Evolutionary conservation across 2,329 filamentous ascomycete genomes (phyloP), one percentile per base, ranked within the genome.

Genomic region (Phyllosticta capitalensis): DNA sequence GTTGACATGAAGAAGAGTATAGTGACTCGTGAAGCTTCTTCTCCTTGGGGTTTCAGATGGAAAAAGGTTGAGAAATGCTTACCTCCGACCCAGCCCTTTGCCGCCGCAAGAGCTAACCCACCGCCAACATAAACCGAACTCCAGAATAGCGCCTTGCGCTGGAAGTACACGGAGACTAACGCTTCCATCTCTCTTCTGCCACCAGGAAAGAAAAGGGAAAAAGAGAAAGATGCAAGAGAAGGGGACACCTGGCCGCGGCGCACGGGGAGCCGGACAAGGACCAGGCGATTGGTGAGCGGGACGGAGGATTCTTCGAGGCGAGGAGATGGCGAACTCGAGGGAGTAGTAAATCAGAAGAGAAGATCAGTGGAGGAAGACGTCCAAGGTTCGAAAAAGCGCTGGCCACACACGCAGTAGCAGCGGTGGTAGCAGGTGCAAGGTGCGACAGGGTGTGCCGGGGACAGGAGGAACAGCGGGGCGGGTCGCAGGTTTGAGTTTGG

Each of bases 111-210:
- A 2, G 21, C 33, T 3, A 33, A 48, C 12, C 49, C 58, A 4
- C 22, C 17, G 12, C 24, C 30, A 14, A 26, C 22, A 5, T 26
- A 38, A 19, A 48, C 20, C 22, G 28, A 33, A n/a, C 22, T 54
- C 54, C 54, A 54, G 20, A 60, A 54, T 17, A 60, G 54, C 30
- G 50, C 24, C 58, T 56, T 60, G 54, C 54, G 54, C 33, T 60
- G 54, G 20, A 24, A 30, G 21, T 60, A 60, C n/a, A 60, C 58
- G 5, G 58, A 49, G 9, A 60, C 24, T n/a, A 33, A 21, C 7
- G 56, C 48, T 12, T 54, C 54, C 58, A 60, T 60, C 10, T 52
- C 45, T 51, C 28, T 12, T 51, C 17, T 26, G 52, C 19, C 33
- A 12, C 21, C 12, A 24, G 48, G 21, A 14, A 26, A 38, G 14